Evolutionary conservation across 2,329 filamentous ascomycete species (phyloP).

Genomic region (Claviceps monticola): DNA sequence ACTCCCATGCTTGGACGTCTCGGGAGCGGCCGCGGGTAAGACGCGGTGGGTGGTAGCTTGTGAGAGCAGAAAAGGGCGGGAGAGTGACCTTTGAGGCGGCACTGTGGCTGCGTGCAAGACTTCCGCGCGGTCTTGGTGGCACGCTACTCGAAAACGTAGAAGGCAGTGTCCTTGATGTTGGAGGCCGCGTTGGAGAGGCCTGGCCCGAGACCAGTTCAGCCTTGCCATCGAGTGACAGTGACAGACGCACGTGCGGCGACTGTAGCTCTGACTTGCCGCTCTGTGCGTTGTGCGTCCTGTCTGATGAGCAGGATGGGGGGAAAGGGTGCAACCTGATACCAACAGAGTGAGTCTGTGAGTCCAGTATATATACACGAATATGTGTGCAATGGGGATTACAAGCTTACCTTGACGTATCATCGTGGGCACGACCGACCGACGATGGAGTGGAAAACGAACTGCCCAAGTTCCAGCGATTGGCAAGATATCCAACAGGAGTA

Average conservation of each 20-base stretch:
- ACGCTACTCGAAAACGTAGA: constrained; percentile 33
- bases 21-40: constrained; percentile 61
- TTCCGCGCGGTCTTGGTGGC: constrained; percentile 30
- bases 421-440: constrained; percentile 22
- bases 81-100: constrained; percentile 45
- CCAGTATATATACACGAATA: no score
- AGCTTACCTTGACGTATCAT: constrained; percentile 32
- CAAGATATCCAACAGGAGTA: constrained; percentile 34
- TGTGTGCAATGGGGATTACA: no score
- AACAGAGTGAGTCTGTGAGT: no score
- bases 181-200: constrained; percentile 47
- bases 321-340: constrained; percentile 28
- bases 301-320: constrained; percentile 26
- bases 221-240: constrained; percentile 76
- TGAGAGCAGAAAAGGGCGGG: constrained; percentile 40
- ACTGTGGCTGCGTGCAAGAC: constrained; percentile 58
- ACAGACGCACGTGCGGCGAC: constrained; percentile 57
- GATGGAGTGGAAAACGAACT: constrained; percentile 38
- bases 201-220: constrained; percentile 69
- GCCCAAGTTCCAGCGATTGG: constrained; percentile 42
- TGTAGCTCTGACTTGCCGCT: constrained; percentile 23
- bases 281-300: constrained; percentile 22
- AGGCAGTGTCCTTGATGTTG: constrained; percentile 29
- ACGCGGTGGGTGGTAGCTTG: constrained; percentile 37
- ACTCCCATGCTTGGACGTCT: constrained; percentile 83